Percentiles rank a stretch among this genome's conserved stretches.
Conservation (phyloP, 2,329 filamentous ascomycete genomes). For the Ophiostoma ips region DNA sequence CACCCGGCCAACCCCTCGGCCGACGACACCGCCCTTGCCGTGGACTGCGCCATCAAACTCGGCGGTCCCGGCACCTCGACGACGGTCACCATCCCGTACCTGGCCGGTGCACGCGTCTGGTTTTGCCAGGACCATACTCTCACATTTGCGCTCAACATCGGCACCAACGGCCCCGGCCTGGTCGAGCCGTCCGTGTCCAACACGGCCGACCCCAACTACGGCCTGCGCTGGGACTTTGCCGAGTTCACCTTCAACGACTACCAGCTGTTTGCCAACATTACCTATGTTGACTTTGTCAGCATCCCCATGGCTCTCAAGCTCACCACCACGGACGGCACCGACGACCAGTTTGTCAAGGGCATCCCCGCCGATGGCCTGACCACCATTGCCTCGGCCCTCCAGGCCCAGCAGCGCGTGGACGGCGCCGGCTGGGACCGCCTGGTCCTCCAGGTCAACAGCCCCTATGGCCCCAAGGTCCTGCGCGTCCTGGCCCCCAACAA, state of each 20-base stretch:
- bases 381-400: conserved; percentile 30
- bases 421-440: conserved; percentile 38
- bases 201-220: conserved; percentile 45
- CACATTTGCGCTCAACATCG: conserved; percentile 55
- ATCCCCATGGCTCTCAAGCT: conserved; percentile 47
- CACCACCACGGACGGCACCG: conserved; percentile 28
- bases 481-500: conserved; percentile 41
- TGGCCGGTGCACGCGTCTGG: conserved; percentile 61
- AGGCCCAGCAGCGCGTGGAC: conserved; percentile 30
- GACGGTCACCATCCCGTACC: conserved; percentile 51
- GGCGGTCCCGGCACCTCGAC: conserved; percentile 45
- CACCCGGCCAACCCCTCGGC: conserved; percentile 44
- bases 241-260: conserved; percentile 52
- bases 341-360: conserved; percentile 33
- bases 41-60: conserved; percentile 49
- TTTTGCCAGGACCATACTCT: conserved; percentile 48
- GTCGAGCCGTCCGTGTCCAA: conserved; percentile 66
- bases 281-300: conserved; percentile 62
- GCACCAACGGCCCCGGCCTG: conserved; percentile 42
- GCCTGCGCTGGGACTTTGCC: conserved; percentile 50
- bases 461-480: conserved; percentile 21
- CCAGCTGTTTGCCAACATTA: conserved; percentile 55
- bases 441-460: conserved; percentile 25
- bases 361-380: conserved; percentile 32
- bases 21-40: conserved; percentile 35